Evolutionary conservation across 2,329 filamentous ascomycete genomes (phyloP), one percentile per base, ranked within the genome.

Genomic region (Mariannaea sp.): DNA sequence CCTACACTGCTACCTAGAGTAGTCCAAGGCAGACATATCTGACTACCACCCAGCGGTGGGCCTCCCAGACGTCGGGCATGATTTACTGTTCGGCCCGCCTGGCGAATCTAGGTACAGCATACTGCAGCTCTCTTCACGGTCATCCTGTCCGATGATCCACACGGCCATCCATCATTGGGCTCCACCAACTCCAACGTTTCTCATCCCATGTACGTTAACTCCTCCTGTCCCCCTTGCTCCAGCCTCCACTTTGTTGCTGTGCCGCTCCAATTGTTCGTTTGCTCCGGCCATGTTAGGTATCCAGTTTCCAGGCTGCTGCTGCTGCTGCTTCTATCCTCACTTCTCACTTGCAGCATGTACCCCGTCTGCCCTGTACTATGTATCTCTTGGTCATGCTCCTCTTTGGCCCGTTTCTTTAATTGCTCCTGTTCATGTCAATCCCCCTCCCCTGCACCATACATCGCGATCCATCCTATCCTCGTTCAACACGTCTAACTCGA

Each of bases 161-260:
- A 16, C 24, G 33, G n/a, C n/a, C n/a, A n/a, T n/a, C 32, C 45
- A 24, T 43, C 32, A 56, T 60, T 56, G 56, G n/a, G 55, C 26
- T 56, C 53, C 58, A 53, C 48, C 50, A 39, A 45, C 24, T 59
- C 53, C 22, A 35, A 52, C 48, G 33, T 40, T 46, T 50, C 44
- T 38, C 42, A 29, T 46, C 26, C 38, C 27, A 27, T n/a, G n/a
- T n/a, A n/a, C n/a, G n/a, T n/a, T n/a, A n/a, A n/a, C n/a, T n/a
- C n/a, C n/a, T n/a, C n/a, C n/a, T n/a, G n/a, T n/a, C n/a, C n/a
- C 43, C 32, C 19, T 19, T 30, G 27, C 27, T 19, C 42, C 30
- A 39, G 27, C 40, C 59, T 58, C 59, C 61, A 59, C 57, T 49
- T 49, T 30, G 35, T 43, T 35, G 51, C 40, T 56, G 52, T 54